Base-by-base conservation (phyloP, 2,329 filamentous ascomycete species). In the Madurella fahalii region DNA sequence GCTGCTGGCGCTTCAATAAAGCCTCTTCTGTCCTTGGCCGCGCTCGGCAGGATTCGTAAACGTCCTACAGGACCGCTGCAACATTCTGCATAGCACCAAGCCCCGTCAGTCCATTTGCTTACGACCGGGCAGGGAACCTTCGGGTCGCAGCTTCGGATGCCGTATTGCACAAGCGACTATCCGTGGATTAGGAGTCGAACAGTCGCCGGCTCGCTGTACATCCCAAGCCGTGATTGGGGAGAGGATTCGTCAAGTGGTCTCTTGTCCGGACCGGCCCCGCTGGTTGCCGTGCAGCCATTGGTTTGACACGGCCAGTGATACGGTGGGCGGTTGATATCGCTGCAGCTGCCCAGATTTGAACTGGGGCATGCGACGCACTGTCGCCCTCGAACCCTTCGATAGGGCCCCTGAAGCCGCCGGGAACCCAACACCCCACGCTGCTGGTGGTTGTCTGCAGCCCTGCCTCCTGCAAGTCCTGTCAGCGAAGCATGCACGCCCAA, bases 391-490 rank as follows among this genome's bases (percentile, higher is more conserved):
- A 18, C 18, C 7, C 15, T 25, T 25, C 25, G 25, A 25, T 25
- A 25, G 25, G 25, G 25, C 25, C 7, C 25, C 25, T 25, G 25
- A 25, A 25, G 25, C 25, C 25, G 4, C 25, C 25, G 4, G 25
- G 3, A 7, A 7, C 7, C 25, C 25, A 25, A 7, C 25, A 25
- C 7, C 25, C 42, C 34, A 32, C 44, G 31, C 25, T 45, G 17
- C 45, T 44, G 45, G 7, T 32, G 43, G 18, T 25, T 15, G 9
- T 39, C 46, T 54, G 52, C 40, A 45, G 52, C 52, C 45, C 46
- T 49, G 52, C n/a, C 40, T 43, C 18, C 17, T 15, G 40, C 25
- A 25, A 25, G 25, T 30, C 25, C 43, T 30, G 20, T 34, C 30
- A 17, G 9, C 16, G 39, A 12, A 5, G n/a, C 47, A 47, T 11